A percentile compares a stretch with the other conserved stretches of the same genome.
phyloP scores from a whole-genome alignment of 306 rosid species.

The Myrica gale region DNA sequence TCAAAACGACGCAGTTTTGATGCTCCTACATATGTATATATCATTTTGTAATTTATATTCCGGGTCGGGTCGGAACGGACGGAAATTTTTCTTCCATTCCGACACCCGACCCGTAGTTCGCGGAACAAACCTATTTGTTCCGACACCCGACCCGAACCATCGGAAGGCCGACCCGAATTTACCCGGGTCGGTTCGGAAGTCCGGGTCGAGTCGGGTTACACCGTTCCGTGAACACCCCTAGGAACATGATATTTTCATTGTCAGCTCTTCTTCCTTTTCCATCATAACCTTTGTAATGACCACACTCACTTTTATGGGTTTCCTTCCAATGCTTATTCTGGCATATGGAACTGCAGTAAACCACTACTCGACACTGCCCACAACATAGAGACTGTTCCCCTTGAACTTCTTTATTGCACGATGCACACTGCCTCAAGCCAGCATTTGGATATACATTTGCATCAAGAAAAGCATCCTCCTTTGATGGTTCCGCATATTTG shows the following conservation, averaged over 20 bases:
- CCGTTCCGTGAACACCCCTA: no score
- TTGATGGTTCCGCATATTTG: conserved; percentile 36
- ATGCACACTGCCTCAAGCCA: conserved; percentile 35
- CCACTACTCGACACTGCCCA: conserved; percentile 48
- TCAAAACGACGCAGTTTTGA: no score
- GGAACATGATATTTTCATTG: conserved; percentile 53
- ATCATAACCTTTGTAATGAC: conserved; percentile 61
- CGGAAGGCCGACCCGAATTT: no score
- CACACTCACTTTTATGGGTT: conserved; percentile 49
- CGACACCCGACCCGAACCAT: no score
- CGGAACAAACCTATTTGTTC: no score
- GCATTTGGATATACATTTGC: conserved; percentile 27
- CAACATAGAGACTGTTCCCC: conserved; percentile 40
- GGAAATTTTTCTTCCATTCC: no score
- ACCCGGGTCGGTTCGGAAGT: no score
- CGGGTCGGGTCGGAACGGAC: no score
- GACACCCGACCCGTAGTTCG: no score
- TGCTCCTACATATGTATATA: no score
- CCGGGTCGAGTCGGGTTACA: no score
- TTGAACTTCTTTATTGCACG: conserved; percentile 37
- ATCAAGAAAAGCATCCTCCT: conserved; percentile 35
- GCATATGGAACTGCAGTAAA: conserved; percentile 55
- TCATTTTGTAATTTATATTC: no score
- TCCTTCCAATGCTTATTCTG: conserved; percentile 63
- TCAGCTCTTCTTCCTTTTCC: conserved; percentile 72